Base-by-base conservation (phyloP, 306 rosid species). In the Ochetophila trinervis region DNA sequence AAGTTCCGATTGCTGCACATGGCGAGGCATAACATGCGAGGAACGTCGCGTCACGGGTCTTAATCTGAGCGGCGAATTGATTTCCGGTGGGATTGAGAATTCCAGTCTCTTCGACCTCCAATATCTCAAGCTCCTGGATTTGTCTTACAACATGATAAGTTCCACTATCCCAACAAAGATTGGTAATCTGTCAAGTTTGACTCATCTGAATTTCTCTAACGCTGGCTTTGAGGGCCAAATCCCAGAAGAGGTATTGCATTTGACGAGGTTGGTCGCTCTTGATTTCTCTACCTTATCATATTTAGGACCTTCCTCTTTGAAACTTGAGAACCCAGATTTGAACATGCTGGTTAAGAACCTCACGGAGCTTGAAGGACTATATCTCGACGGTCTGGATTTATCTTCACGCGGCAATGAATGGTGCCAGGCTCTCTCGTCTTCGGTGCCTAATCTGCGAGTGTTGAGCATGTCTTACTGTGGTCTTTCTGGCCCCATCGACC, bases 241-340 rank as follows among this genome's bases (percentile, higher is more conserved):
- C 32, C 85, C 87, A 0, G 15, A 35, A 2, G 82, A 72, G 47
- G 70, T 85, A 63, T 80, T 80, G 40, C 76, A 17, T 17, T 60
- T 85, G 34, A 82, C 76, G 30, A 75, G 63, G 65, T 78, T 81
- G 72, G 73, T 69, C 6, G 17, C 68, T 67, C 86, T 85, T 60
- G 79, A 79, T 63, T 1, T 81, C 9, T 84, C 85, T 32, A 44
- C 53, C 51, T 12, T 5, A 20, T 3, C 53, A 2, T 60, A 16
- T 19, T 4, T 50, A 4, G 6, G 16, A 34, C 21, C 62, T 23
- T 8, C 32, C 13, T 8, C 22, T 6, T 21, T 75, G 61, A 75
- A 60, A 35, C 78, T 80, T 40, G 80, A 73, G 66, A 78, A 44
- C 2, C 82, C 79, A 65, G 64, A 27, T 70, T 36, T 84, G 0